Conservation (phyloP, 2,329 filamentous ascomycete genomes). For the Trichoderma koningii region DNA sequence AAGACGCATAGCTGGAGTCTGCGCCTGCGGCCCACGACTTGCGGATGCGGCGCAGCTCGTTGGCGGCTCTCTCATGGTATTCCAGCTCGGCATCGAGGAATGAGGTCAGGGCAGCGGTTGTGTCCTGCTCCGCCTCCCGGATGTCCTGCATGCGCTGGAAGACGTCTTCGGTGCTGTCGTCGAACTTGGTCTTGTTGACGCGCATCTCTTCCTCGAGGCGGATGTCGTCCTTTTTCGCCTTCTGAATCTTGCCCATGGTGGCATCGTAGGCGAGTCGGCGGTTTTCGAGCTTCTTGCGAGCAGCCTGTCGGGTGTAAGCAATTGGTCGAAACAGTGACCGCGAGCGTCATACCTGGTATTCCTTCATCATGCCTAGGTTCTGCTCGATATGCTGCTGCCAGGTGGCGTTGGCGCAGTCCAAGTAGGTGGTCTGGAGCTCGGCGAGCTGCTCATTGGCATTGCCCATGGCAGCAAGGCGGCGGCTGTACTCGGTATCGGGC, state of each 20-base stretch:
- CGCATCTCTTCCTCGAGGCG: slow-evolving; percentile 90
- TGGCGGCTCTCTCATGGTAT: slow-evolving; percentile 87
- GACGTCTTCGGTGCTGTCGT: slow-evolving; percentile 92
- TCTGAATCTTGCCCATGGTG: slow-evolving; percentile 85
- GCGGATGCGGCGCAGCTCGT: slow-evolving; percentile 67
- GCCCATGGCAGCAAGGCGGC: slow-evolving; percentile 76
- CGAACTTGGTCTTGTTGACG: slow-evolving; percentile 90
- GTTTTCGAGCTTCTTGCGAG: slow-evolving; percentile 92
- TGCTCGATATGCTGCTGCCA: slow-evolving; percentile 94
- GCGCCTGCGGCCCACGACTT: slow-evolving; percentile 46
- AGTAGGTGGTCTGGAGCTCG: slow-evolving; percentile 80
- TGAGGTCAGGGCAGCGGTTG: slow-evolving; percentile 72
- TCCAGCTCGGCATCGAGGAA: slow-evolving; percentile 89
- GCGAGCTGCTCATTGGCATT: slow-evolving; percentile 86
- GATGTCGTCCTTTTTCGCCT: slow-evolving; percentile 92
- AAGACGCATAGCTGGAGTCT: slow-evolving; percentile 37
- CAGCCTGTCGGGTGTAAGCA: slow-evolving; percentile 47
- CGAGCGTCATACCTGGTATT: slow-evolving; percentile 74
- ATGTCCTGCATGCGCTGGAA: slow-evolving; percentile 93
- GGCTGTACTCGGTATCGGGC: slow-evolving; percentile 85
- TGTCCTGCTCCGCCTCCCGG: slow-evolving; percentile 85
- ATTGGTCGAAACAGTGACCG: neutral
- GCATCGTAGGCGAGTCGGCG: slow-evolving; percentile 89
- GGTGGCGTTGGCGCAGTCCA: slow-evolving; percentile 72
- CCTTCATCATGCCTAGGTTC: slow-evolving; percentile 92